Conservation (phyloP, 2,329 filamentous ascomycete genomes). For the Neofusicoccum cordaticola region DNA sequence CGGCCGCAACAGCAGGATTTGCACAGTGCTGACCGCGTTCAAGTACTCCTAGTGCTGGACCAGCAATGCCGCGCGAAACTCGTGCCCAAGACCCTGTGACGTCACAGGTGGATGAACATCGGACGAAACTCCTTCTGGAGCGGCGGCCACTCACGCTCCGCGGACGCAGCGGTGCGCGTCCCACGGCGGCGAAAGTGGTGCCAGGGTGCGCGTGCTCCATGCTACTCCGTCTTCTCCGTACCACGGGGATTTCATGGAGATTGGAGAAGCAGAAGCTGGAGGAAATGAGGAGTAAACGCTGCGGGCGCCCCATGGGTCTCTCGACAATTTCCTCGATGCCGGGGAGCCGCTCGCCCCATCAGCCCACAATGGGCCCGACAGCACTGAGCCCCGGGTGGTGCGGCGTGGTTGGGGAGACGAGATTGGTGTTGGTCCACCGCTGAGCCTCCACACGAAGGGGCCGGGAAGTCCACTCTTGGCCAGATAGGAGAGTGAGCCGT, state of each 20-base stretch:
- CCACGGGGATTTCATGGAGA: slow-evolving; percentile 12
- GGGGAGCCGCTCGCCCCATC: slow-evolving; percentile 3
- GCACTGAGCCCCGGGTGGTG: slow-evolving; percentile 4
- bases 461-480: slow-evolving; percentile 1
- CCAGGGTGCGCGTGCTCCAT: background rate
- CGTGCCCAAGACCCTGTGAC: background rate
- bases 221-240: slow-evolving; percentile 1
- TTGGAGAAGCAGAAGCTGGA: slow-evolving; percentile 14
- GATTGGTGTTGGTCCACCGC: background rate
- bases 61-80: background rate
- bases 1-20: background rate
- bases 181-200: background rate
- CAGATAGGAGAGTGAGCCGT: slow-evolving; percentile 8
- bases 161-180: background rate
- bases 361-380: slow-evolving; percentile 16
- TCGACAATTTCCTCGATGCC: slow-evolving; percentile 1
- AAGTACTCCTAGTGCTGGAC: background rate
- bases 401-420: background rate
- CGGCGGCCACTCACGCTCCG: background rate
- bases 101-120: background rate
- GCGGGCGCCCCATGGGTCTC: slow-evolving; percentile 7
- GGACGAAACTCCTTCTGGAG: background rate
- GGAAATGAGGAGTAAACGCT: slow-evolving; percentile 12
- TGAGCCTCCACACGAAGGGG: slow-evolving; percentile 2
- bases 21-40: background rate